Conservation (phyloP, 805 yeast genomes). For the Clavispora carvajalis region DNA sequence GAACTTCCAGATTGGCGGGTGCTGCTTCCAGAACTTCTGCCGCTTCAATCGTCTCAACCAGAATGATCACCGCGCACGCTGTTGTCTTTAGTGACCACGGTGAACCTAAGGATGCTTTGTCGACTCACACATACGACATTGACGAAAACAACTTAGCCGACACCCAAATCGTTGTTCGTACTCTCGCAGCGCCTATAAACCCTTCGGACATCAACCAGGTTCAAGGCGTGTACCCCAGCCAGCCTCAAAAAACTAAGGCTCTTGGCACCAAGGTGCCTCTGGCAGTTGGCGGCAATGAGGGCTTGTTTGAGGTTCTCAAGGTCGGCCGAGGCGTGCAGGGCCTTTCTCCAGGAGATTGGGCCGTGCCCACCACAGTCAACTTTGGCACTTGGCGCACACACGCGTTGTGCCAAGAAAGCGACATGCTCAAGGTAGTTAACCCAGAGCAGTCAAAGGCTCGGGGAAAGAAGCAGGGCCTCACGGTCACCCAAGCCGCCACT, state of each 20-base stretch:
- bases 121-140: conserved; percentile 47
- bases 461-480: conserved; percentile 28
- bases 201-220: conserved; percentile 44
- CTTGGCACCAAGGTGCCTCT: conserved; percentile 46
- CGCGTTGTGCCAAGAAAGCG: conserved; percentile 44
- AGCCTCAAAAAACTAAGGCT: conserved; percentile 45
- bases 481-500: conserved; percentile 71
- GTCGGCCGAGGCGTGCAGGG: conserved; percentile 13
- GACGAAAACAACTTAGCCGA: conserved; percentile 39
- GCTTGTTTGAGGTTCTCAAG: conserved; percentile 15
- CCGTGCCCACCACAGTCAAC: conserved; percentile 68
- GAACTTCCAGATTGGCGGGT: not conserved
- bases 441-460: conserved; percentile 40
- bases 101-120: conserved; percentile 51
- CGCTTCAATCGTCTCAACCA: conserved; percentile 1
- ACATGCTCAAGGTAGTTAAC: conserved; percentile 55
- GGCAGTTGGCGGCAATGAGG: conserved; percentile 19
- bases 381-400: conserved; percentile 95
- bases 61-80: conserved; percentile 54
- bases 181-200: conserved; percentile 38
- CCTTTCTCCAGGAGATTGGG: conserved; percentile 63
- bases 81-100: conserved; percentile 68
- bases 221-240: conserved; percentile 43
- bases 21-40: conserved; percentile 2
- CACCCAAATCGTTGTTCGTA: conserved; percentile 26